phyloP scores from a whole-genome alignment of 495 filamentous ascomycete species.

The Penicillium herquei region DNA sequence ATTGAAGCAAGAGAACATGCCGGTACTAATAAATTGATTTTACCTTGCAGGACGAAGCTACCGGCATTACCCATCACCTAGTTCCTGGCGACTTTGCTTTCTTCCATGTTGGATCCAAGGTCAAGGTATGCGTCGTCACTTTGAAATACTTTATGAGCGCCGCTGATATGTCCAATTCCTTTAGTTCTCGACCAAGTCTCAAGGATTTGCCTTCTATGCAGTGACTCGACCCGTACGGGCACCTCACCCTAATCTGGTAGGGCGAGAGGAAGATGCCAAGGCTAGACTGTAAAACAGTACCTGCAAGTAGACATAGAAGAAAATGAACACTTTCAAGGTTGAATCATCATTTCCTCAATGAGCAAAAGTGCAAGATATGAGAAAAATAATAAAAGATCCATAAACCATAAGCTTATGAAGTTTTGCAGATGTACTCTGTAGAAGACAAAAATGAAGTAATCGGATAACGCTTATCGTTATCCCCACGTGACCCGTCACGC shows the following conservation, averaged over 20 bases:
- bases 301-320: neutral
- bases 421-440: no score
- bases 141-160: neutral
- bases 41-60: constrained; percentile 29
- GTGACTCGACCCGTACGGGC: constrained; percentile 27
- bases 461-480: constrained; percentile 7
- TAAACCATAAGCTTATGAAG: no score
- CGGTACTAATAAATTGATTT: neutral
- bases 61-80: constrained; percentile 31
- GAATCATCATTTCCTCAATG: neutral
- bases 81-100: constrained; percentile 34
- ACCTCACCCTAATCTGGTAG: constrained; percentile 26
- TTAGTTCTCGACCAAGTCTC: constrained; percentile 35
- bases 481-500: constrained; percentile 27
- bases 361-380: no score
- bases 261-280: constrained; percentile 20
- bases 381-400: no score
- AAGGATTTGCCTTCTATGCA: constrained; percentile 30
- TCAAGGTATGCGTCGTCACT: constrained; percentile 19
- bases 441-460: no score
- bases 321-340: neutral
- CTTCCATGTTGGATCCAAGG: constrained; percentile 33
- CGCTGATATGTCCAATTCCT: neutral
- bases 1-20: neutral
- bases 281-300: neutral